Evolutionary conservation across 345 rosid species (phyloP).

Genomic region (Populus simonii): DNA sequence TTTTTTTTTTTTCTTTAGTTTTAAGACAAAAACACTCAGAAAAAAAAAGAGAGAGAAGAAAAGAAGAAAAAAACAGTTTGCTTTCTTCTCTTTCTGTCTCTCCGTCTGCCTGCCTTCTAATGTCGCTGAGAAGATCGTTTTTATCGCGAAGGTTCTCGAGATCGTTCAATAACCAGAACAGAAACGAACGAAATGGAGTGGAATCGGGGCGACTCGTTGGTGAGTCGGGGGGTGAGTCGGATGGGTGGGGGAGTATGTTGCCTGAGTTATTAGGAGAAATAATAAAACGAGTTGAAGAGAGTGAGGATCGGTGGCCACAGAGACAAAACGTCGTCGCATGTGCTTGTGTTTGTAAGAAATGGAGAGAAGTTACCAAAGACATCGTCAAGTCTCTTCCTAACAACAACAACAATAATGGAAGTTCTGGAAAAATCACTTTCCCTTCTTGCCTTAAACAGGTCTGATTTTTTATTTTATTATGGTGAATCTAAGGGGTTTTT

Average conservation of each 20-base stretch:
- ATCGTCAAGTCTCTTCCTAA: conserved; percentile 46
- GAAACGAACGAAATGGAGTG: conserved; percentile 4
- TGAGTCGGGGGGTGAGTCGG: conserved; percentile 6
- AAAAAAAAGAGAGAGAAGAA: not conserved
- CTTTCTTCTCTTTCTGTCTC: not conserved
- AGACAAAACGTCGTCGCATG: conserved; percentile 63
- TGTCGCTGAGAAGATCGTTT: conserved; percentile 58
- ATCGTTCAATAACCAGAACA: conserved; percentile 33
- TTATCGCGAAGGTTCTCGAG: conserved; percentile 59
- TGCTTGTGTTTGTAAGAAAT: conserved; percentile 80
- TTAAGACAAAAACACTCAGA: not conserved
- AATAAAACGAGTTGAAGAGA: conserved; percentile 72
- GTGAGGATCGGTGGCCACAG: conserved; percentile 70
- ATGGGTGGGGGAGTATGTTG: conserved; percentile 64
- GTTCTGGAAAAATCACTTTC: conserved; percentile 66
- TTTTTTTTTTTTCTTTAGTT: not conserved
- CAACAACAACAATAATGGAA: not conserved
- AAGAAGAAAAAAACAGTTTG: not conserved
- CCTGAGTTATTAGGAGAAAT: conserved; percentile 82
- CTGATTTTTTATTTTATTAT: not conserved
- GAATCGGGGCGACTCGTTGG: conserved; percentile 10
- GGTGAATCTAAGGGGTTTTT: not conserved
- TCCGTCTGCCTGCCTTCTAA: not conserved
- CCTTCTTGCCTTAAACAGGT: conserved; percentile 94
- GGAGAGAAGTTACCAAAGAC: conserved; percentile 72